Base-by-base conservation (phyloP, 2,329 filamentous ascomycete genomes). In the Dryadomyces quercus-mongolicae region DNA sequence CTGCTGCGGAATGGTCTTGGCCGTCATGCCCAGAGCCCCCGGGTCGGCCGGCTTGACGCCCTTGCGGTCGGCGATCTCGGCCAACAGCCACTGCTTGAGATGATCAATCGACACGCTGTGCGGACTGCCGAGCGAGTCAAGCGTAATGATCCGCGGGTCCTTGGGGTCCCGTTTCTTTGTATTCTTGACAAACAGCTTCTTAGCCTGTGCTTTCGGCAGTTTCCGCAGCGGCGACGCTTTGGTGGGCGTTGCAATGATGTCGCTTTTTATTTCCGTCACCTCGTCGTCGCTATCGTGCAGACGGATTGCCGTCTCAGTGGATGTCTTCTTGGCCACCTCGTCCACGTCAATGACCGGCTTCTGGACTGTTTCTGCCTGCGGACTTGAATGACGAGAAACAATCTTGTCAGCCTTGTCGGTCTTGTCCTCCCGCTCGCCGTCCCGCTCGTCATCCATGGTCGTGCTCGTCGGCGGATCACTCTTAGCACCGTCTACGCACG, bases 71-170 rank as follows among this genome's bases (percentile, higher is more conserved):
- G 75, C 74, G 4, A 86, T 85, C 70, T 97, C 93, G 49, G 79
- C 78, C 7, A 77, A 64, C 5, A 97, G 72, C 66, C 95, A 97
- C 25, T 87, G 78, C 62, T 85, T 90, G 34, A 98, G 72, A 40
- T 78, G 76, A 49, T 67, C 76, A 58, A 85, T 81, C 6, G 88
- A 86, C 1, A 74, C 70, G 1, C 78, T 73, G 60, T 91, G 88
- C 0, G 72, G 48, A 5, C 68, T 62, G n/a, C 82, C 84, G 1
- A 97, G 74, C 0, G 93, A 97, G 66, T 98, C 93, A 25, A 97
- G 78, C 0, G 88, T 89, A 59, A 97, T 83, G 58, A 97, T 90
- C 40, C 80, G 78, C 1, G 88, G 82, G 51, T 81, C 74, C 9
- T 70, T 70, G 1, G 72, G 68, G 53, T 80, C 71, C 55, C 71